phyloP scores from a whole-genome alignment of 129 eudicot genomes.

The Flaveria sonorensis region DNA sequence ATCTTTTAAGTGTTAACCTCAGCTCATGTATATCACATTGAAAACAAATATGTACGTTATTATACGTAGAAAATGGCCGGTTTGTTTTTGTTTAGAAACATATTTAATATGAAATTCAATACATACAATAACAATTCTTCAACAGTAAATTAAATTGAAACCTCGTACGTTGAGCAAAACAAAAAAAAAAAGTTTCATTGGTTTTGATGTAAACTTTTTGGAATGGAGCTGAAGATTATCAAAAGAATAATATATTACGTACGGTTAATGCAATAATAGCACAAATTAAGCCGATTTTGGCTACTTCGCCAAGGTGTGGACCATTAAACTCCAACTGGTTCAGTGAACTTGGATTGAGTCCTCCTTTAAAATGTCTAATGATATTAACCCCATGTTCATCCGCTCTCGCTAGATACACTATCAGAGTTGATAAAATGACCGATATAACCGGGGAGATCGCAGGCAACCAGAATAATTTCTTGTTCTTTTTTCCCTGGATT shows the following conservation, averaged over 20 bases:
- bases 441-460: constrained; percentile 76
- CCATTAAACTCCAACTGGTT: constrained; percentile 50
- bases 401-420: constrained; percentile 61
- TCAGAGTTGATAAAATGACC: constrained; percentile 56
- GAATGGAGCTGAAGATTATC: too few species aligned
- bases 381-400: constrained; percentile 68
- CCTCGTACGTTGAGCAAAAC: too few species aligned
- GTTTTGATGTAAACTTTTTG: too few species aligned
- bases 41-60: too few species aligned
- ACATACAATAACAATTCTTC: too few species aligned
- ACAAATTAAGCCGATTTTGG: constrained; percentile 64
- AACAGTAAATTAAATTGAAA: too few species aligned
- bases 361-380: constrained; percentile 65
- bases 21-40: too few species aligned
- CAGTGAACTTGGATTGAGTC: constrained; percentile 69
- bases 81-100: too few species aligned
- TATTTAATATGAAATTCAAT: too few species aligned
- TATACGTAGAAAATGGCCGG: too few species aligned
- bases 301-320: constrained; percentile 51
- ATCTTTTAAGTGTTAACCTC: too few species aligned
- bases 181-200: too few species aligned
- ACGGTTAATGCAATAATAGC: constrained; percentile 64
- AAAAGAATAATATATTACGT: not conserved
- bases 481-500: constrained; percentile 56
- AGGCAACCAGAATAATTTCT: constrained; percentile 40